Conservation (phyloP, 2,329 filamentous ascomycete species). For the Stagonosporopsis chrysanthemi region DNA sequence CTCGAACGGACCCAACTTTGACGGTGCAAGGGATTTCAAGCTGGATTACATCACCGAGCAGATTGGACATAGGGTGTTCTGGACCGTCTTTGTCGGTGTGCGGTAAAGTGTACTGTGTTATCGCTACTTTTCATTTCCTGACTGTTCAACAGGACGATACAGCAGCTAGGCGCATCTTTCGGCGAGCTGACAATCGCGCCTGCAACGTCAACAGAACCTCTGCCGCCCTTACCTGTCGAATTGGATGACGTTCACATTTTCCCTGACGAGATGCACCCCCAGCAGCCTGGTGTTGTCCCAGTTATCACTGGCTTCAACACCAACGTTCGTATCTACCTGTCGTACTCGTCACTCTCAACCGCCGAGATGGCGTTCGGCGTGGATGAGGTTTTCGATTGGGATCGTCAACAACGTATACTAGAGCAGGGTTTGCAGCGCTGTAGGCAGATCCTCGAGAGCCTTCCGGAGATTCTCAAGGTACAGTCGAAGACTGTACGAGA, state of each 20-base stretch:
- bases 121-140: conserved; percentile 61
- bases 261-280: conserved; percentile 71
- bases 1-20: conserved; percentile 46
- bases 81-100: conserved; percentile 79
- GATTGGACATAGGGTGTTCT: conserved; percentile 74
- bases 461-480: conserved; percentile 74
- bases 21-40: conserved; percentile 48
- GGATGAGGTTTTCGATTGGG: conserved; percentile 76
- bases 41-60: conserved; percentile 57
- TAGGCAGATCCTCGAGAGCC: conserved; percentile 70
- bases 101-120: conserved; percentile 57
- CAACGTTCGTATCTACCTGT: conserved; percentile 78
- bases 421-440: conserved; percentile 74
- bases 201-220: conserved; percentile 75
- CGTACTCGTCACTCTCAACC: conserved; percentile 80
- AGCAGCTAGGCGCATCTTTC: conserved; percentile 76
- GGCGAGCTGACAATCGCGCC: conserved; percentile 78
- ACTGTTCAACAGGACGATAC: conserved; percentile 67
- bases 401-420: conserved; percentile 76
- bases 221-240: conserved; percentile 80
- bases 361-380: conserved; percentile 84
- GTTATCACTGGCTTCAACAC: conserved; percentile 82
- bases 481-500: conserved; percentile 53
- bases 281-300: conserved; percentile 72
- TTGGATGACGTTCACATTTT: conserved; percentile 86